These are phyloP conservation scores for Alopecurus myosuroides DNA, from an alignment of 176 grass and related monocot species.

Conservation along the genomic window DNA sequence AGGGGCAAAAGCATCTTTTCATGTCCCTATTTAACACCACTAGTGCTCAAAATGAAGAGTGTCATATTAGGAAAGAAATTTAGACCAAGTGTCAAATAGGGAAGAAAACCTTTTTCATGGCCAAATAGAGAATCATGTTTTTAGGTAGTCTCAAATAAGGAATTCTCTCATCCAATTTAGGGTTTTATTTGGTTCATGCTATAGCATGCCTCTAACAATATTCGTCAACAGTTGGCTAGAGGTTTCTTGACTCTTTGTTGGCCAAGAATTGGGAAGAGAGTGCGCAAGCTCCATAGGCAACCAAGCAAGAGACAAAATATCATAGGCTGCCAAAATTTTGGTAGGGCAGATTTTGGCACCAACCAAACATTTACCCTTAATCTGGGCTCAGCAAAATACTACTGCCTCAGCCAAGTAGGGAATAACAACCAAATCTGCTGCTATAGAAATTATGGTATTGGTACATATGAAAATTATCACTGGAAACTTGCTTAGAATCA, in stretches of 20 bases:
- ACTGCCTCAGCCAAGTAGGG: background rate
- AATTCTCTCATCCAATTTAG: background rate
- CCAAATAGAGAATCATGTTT: too few species aligned
- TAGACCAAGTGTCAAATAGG: too few species aligned
- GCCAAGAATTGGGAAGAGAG: background rate
- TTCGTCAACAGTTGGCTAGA: background rate
- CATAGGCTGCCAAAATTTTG: background rate
- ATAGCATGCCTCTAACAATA: background rate
- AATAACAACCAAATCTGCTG: background rate
- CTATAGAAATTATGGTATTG: background rate
- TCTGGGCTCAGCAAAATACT: background rate
- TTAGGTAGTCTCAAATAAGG: too few species aligned
- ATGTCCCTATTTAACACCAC: too few species aligned
- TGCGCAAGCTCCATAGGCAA: background rate
- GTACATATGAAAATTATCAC: background rate
- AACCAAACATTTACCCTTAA: background rate
- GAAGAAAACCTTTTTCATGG: too few species aligned
- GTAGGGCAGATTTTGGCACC: background rate
- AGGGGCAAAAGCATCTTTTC: background rate
- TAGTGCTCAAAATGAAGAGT: too few species aligned
- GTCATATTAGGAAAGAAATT: too few species aligned
- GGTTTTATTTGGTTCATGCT: background rate
- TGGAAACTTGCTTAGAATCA: background rate
- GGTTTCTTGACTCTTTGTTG: background rate
- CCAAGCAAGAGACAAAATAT: background rate